Evolutionary conservation across 768 basidiomycete genomes (phyloP), one percentile per base, ranked within the genome.

Genomic region (Tricholomella constricta): DNA sequence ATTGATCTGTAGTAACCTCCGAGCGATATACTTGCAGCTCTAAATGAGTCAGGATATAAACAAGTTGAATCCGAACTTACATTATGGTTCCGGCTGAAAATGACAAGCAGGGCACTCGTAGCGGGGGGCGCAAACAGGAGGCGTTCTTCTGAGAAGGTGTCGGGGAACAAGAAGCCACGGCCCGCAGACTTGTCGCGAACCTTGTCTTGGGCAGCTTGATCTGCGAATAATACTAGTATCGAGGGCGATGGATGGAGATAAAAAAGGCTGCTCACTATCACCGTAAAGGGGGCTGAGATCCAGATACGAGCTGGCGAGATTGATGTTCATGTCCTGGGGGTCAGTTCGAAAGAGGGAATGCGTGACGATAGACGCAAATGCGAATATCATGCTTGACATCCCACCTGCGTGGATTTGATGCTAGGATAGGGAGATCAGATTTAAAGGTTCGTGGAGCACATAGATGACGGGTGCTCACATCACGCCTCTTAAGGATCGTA

Each of bases 31-130:
- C 81, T 51, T n/a, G n/a, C n/a, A n/a, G n/a, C n/a, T n/a, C n/a
- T n/a, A n/a, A n/a, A n/a, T n/a, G n/a, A n/a, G n/a, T n/a, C n/a
- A n/a, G n/a, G n/a, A 48, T 25, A 8, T 27, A 23, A 47, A 27
- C 26, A 25, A n/a, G 12, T 27, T 27, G 20, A 22, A 32, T 17
- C 19, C 26, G 20, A 43, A 66, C 71, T 34, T 53, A 81, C 81
- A 62, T 82, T 85, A 62, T 85, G 84, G 61, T 85, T 85, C 9
- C 85, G 69, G 56, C 72, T 75, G 63, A 84, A 79, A 4, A 86
- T 53, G 22, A 86, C 73, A 3, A 85, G 70, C 6, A 86, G 67
- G 6, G 78, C 84, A 22, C 75, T 74, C 2, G 76, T 67, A 1
- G 80, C 75, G 2, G 85, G 82, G 2, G 83, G 79, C 42, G 84